These are phyloP conservation scores for Boletales sp. DNA, from an alignment of 768 basidiomycete species.

Conservation along the genomic window DNA sequence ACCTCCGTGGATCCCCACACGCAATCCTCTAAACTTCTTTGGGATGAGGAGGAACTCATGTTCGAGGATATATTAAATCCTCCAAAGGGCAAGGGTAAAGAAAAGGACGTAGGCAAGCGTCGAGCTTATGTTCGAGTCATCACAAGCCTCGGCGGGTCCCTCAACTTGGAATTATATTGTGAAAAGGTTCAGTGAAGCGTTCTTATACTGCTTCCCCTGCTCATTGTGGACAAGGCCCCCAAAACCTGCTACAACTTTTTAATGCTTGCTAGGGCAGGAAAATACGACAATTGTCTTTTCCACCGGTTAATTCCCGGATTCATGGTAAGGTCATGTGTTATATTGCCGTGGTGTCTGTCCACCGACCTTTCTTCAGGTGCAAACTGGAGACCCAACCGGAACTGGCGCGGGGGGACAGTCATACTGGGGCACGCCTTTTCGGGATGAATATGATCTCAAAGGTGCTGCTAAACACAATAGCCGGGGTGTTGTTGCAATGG, in stretches of 20 bases:
- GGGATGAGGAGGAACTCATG: slow-evolving; percentile 99
- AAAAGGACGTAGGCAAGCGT: slow-evolving; percentile 87
- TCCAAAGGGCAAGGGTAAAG: slow-evolving; percentile 83
- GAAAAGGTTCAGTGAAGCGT: slow-evolving; percentile 58
- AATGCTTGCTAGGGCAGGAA: slow-evolving; percentile 85
- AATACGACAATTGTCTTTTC: slow-evolving; percentile 87
- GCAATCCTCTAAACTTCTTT: slow-evolving; percentile 70
- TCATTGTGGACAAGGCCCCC: slow-evolving; percentile 62
- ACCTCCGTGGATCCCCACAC: slow-evolving; percentile 83
- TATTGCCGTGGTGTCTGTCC: not conserved
- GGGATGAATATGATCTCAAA: slow-evolving; percentile 89
- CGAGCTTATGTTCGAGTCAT: slow-evolving; percentile 95
- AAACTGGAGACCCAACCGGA: slow-evolving; percentile 96
- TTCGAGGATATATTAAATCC: slow-evolving; percentile 88
- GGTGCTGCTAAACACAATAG: slow-evolving; percentile 85
- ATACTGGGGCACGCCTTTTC: slow-evolving; percentile 93
- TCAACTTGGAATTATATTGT: slow-evolving; percentile 83
- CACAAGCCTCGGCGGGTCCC: slow-evolving; percentile 86
- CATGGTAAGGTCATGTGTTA: slow-evolving; percentile 57
- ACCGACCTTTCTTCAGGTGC: slow-evolving; percentile 54
- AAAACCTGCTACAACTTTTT: slow-evolving; percentile 99
- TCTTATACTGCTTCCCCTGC: not conserved
- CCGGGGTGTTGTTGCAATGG: slow-evolving; percentile 89
- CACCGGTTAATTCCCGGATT: slow-evolving; percentile 93
- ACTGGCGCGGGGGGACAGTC: slow-evolving; percentile 93